Conservation (phyloP, 805 yeast species). For the Starmerella powellii region DNA sequence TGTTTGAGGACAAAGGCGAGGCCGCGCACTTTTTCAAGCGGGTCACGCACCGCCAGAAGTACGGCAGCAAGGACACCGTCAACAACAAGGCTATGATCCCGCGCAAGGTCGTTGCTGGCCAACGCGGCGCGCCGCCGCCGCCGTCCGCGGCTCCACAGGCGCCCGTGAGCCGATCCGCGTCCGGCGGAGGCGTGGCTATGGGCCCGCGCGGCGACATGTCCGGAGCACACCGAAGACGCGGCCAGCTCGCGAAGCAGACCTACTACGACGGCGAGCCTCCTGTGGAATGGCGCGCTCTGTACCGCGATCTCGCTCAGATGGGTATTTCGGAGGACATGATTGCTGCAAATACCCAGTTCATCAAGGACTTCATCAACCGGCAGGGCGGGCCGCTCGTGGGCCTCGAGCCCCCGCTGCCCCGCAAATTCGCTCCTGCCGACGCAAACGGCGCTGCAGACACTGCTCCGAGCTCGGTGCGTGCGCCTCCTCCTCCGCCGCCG, state of each 20-base stretch:
- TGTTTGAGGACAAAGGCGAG: conserved; percentile 80
- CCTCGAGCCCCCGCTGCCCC: conserved; percentile 71
- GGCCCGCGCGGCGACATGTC: conserved; percentile 58
- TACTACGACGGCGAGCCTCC: conserved; percentile 75
- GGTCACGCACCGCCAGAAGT: conserved; percentile 60
- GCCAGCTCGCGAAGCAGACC: conserved; percentile 28
- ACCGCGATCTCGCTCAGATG: conserved; percentile 56
- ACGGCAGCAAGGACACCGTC: conserved; percentile 76
- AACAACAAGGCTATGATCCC: conserved; percentile 83
- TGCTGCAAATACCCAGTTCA: conserved; percentile 72
- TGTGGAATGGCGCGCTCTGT: conserved; percentile 68
- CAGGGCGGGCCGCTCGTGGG: conserved; percentile 75
- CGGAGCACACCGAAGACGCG: conserved; percentile 26
- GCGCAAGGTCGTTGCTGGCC: too few species aligned
- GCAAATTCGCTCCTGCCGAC: conserved; percentile 32
- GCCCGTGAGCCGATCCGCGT: conserved; percentile 1
- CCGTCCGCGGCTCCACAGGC: conserved; percentile 46
- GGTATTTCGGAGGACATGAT: conserved; percentile 84
- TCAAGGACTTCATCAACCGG: conserved; percentile 60
- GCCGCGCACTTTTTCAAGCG: conserved; percentile 77
- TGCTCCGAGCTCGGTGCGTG: conserved; percentile 7
- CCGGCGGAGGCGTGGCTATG: conserved; percentile 1
- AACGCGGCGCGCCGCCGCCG: conserved; percentile 25
- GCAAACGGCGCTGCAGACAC: not conserved
- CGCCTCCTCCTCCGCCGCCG: conserved; percentile 9